Base-by-base conservation (phyloP, 306 rosid genomes). In the Urtica urens region DNA sequence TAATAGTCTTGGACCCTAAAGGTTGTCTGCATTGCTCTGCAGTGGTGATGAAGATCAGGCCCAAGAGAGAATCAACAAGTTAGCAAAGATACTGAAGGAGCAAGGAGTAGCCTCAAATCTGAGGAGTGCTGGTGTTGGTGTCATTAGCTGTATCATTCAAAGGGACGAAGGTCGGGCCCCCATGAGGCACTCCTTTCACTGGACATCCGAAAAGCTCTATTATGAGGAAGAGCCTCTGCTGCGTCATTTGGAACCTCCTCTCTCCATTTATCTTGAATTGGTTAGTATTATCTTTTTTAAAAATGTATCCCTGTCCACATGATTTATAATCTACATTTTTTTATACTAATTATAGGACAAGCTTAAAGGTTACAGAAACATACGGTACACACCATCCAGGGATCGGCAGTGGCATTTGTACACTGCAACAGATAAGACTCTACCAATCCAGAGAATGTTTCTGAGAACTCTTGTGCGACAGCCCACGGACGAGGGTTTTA, bases 21-120 rank as follows among this genome's bases (percentile, higher is more conserved):
- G 23, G 51, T 50, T 20, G 15, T 26, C 27, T 47, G 55, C 64
- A 57, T 55, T 84, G 53, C 49, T 67, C 68, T 66, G 66, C 74
- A 85, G 99, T 75, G 99, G 99, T 18, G 99, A 90, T 14, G 99
- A 90, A 66, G 99, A 90, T 69, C 94, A 90, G 62, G 95, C 99
- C 57, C 95, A 85, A 73, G 99, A 90, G 72, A 81, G 99, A 74
- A 75, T 79, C 55, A 63, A 81, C 47, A 90, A 81, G 69, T 81
- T 90, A 55, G 94, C 94, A 48, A 90, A 90, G 67, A 81, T 85
- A 69, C 82, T 90, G 18, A 84, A 70, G 70, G 95, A 85, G 42
- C 68, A 71, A 71, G 99, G 78, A 69, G 68, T 85, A 46, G 85
- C 87, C 42, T 76, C 87, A 25, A 71, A 69, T 57, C 63, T 85